These are phyloP conservation scores for Discostella stelligeroides DNA, from an alignment of 108 stramenopile genomes.

Conservation along the genomic window DNA sequence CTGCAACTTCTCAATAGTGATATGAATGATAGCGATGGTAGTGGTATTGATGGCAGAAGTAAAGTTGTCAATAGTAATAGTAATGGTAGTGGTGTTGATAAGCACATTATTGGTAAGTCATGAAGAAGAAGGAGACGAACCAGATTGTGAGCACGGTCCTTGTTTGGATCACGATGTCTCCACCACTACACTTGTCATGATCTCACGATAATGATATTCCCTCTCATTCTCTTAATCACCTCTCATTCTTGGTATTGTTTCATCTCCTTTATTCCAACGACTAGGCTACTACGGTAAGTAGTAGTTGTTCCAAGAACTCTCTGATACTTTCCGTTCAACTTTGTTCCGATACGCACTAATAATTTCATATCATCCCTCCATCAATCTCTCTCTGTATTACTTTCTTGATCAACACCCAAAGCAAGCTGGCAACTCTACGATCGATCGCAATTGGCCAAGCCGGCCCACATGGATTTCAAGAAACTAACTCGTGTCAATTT, in stretches of 20 bases:
- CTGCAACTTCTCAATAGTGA: slow-evolving; percentile 8
- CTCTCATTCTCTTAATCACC: no score
- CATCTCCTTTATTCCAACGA: no score
- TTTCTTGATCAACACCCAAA: background rate
- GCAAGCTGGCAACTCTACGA: slow-evolving; percentile 45
- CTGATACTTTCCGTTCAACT: no score
- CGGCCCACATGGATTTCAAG: slow-evolving; percentile 29
- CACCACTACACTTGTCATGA: no score
- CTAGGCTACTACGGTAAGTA: no score
- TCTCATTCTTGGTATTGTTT: no score
- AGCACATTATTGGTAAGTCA: slow-evolving; percentile 43
- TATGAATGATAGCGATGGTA: background rate
- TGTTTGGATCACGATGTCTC: no score
- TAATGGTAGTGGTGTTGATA: slow-evolving; percentile 17
- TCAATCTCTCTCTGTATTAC: background rate
- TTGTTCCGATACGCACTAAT: no score
- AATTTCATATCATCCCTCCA: no score
- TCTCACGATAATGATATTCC: no score
- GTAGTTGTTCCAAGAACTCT: no score
- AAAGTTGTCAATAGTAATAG: background rate
- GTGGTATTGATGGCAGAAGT: background rate
- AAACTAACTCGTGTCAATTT: slow-evolving; percentile 47
- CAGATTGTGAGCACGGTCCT: background rate
- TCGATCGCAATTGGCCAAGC: slow-evolving; percentile 27
- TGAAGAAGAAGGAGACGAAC: background rate